Conservation (phyloP, 1,284 basidiomycete genomes). For the Pterula multifida region DNA sequence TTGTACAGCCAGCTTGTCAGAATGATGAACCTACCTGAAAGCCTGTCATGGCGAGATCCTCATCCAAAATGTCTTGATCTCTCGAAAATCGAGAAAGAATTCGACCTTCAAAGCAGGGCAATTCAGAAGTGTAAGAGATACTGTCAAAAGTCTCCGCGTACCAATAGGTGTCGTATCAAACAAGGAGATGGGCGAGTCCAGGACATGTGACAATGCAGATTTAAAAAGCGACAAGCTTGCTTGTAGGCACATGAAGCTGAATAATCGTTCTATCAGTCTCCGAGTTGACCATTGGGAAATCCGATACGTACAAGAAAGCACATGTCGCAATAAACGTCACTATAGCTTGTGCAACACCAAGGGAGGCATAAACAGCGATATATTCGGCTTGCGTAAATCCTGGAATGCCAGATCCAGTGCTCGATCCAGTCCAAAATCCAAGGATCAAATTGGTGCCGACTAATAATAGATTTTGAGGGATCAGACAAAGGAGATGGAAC, state of each 20-base stretch:
- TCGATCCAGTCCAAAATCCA: conserved; percentile 14
- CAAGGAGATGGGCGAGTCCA: conserved; percentile 49
- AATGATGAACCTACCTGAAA: neutral
- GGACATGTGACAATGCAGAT: neutral
- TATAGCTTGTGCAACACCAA: conserved; percentile 28
- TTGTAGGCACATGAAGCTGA: neutral
- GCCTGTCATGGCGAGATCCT: neutral
- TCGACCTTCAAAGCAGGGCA: conserved; percentile 27
- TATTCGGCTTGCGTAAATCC: conserved; percentile 4
- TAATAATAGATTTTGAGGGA: conserved; percentile 10
- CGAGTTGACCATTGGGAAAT: neutral
- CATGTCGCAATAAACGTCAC: neutral
- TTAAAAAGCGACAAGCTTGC: neutral
- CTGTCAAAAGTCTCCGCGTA: too few species aligned
- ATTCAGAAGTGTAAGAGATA: too few species aligned
- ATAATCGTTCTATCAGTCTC: neutral
- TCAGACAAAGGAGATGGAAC: neutral
- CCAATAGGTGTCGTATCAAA: conserved; percentile 81
- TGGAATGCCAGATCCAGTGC: neutral
- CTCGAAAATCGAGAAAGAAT: conserved; percentile 50
- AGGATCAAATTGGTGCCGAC: conserved; percentile 34
- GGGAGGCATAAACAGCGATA: conserved; percentile 12
- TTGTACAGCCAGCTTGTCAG: neutral
- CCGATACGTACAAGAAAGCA: neutral
- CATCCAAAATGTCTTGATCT: conserved; percentile 49